These are phyloP conservation scores for Kluyveromyces marxianus DNA, from an alignment of 1,139 yeast genomes.

Conservation along the genomic window DNA sequence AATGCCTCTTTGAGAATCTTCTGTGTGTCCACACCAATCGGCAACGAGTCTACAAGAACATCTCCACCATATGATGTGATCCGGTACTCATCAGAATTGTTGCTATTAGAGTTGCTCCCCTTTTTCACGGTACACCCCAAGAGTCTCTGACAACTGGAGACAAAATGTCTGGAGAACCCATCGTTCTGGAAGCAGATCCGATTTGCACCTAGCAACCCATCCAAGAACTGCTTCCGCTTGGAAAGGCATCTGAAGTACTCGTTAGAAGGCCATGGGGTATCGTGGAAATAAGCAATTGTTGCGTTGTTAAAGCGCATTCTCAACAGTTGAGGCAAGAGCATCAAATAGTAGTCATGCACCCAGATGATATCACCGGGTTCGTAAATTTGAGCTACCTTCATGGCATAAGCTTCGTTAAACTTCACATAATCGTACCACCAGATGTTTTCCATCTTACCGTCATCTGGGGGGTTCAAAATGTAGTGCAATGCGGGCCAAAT, in stretches of 20 bases:
- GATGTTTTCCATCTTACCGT: slow-evolving; percentile 61
- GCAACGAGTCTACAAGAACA: slow-evolving; percentile 65
- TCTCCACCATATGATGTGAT: slow-evolving; percentile 73
- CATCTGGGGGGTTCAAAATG: slow-evolving; percentile 62
- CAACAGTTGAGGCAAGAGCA: slow-evolving; percentile 77
- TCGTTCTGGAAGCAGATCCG: slow-evolving; percentile 79
- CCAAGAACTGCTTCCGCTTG: slow-evolving; percentile 70
- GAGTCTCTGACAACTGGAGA: slow-evolving; percentile 79
- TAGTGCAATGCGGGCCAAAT: slow-evolving; percentile 96
- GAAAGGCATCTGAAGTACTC: slow-evolving; percentile 88
- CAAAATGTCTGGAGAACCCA: slow-evolving; percentile 82
- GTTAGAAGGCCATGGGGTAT: slow-evolving; percentile 91
- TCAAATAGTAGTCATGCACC: slow-evolving; percentile 88
- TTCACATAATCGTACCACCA: slow-evolving; percentile 92
- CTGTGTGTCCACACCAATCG: slow-evolving; percentile 78
- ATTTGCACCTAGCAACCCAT: slow-evolving; percentile 88
- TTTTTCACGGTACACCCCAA: slow-evolving; percentile 58
- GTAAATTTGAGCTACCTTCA: slow-evolving; percentile 64
- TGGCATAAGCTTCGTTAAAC: slow-evolving; percentile 85
- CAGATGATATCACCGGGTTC: slow-evolving; percentile 89
- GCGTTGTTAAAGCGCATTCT: slow-evolving; percentile 79
- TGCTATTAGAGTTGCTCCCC: slow-evolving; percentile 27
- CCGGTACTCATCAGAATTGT: slow-evolving; percentile 25
- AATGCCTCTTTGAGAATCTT: slow-evolving; percentile 54
- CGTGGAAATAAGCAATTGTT: slow-evolving; percentile 74